Evolutionary conservation across 208 protist genomes (phyloP).

Genomic region (Leishmania arabica): DNA sequence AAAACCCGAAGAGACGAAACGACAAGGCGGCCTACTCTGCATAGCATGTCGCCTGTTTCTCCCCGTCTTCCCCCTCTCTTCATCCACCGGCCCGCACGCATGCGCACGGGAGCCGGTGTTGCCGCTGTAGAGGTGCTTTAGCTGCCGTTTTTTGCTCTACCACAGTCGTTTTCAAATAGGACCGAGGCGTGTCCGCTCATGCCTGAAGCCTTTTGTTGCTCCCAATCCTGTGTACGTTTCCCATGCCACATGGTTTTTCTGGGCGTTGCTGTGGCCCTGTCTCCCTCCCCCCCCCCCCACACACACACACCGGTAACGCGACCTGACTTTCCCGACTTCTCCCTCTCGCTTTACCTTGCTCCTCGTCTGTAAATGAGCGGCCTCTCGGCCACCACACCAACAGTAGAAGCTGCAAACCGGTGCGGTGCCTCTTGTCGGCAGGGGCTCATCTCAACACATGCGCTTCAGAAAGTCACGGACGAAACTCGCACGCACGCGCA

Average conservation of each 20-base stretch:
- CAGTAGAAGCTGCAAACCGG: neutral
- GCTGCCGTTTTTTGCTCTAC: neutral
- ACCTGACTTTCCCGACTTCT: neutral
- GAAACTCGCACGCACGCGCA: neutral
- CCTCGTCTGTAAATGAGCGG: neutral
- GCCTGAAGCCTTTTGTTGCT: neutral
- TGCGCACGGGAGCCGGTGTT: neutral
- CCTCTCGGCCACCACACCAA: neutral
- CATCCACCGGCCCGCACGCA: neutral
- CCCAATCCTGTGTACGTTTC: neutral
- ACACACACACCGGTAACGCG: neutral
- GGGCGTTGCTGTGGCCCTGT: neutral
- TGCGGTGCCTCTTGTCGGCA: neutral
- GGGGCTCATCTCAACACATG: neutral
- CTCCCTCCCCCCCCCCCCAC: too few relatives aligned
- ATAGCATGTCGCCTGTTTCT: neutral
- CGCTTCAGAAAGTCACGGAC: neutral
- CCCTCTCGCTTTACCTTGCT: neutral
- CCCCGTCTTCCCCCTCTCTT: neutral
- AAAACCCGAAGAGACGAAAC: neutral
- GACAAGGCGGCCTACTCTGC: neutral
- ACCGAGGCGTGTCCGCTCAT: too few relatives aligned
- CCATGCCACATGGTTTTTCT: neutral
- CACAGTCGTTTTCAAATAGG: neutral
- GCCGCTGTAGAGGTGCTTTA: neutral